Conservation (phyloP, 306 rosid genomes). For the Canavalia gladiata region DNA sequence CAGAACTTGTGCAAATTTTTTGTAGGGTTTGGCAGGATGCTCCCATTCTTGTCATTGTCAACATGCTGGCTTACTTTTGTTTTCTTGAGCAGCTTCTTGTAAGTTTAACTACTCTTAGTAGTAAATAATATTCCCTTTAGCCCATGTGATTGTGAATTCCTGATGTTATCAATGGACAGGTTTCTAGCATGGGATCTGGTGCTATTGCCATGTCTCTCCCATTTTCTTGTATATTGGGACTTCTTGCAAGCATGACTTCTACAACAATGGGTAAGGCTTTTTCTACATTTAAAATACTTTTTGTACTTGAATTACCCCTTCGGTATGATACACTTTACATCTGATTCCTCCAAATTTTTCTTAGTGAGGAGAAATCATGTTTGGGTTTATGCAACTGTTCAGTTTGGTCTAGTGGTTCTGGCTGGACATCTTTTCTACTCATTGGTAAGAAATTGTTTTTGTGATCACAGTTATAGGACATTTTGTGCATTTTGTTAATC, state of each 20-base stretch:
- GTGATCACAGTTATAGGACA: not conserved
- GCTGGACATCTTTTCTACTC: constrained; percentile 71
- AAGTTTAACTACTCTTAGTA: constrained; percentile 42
- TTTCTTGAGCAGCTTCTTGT: constrained; percentile 62
- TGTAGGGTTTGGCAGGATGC: constrained; percentile 58
- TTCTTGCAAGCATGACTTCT: constrained; percentile 82
- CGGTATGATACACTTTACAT: not conserved
- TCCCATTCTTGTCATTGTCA: constrained; percentile 55
- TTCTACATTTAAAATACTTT: constrained; percentile 22
- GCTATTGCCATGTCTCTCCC: constrained; percentile 84
- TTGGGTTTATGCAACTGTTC: constrained; percentile 79
- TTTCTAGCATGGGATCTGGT: constrained; percentile 68
- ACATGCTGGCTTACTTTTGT: constrained; percentile 60
- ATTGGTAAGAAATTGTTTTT: constrained; percentile 61
- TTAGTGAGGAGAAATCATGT: constrained; percentile 75
- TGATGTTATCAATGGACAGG: constrained; percentile 61
- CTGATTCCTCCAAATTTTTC: constrained; percentile 39
- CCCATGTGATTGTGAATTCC: constrained; percentile 39
- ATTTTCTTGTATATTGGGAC: constrained; percentile 84
- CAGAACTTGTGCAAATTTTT: constrained; percentile 29
- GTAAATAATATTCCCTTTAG: constrained; percentile 3
- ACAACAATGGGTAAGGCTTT: constrained; percentile 75
- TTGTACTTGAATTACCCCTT: constrained; percentile 25
- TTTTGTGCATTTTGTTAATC: not conserved
- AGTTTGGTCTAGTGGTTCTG: constrained; percentile 67